Evolutionary conservation across 805 yeast species (phyloP).

Genomic region (Barnettozyma wickerhamii): DNA sequence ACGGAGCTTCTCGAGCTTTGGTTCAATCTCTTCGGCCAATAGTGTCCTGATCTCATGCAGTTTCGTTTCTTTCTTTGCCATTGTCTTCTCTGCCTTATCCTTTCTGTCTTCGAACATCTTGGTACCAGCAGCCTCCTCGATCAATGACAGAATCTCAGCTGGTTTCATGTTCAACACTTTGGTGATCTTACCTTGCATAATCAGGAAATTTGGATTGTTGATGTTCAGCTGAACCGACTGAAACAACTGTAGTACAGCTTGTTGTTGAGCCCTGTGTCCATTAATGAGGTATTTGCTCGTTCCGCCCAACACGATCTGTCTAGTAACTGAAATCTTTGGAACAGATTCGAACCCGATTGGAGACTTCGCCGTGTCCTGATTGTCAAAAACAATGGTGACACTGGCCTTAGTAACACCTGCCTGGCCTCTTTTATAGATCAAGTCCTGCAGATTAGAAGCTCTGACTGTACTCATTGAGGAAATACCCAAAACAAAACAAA

Average conservation of each 20-base stretch:
- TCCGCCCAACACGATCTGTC: constrained; percentile 90
- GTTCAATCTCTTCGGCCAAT: constrained; percentile 85
- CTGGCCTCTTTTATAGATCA: constrained; percentile 95
- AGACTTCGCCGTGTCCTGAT: constrained; percentile 64
- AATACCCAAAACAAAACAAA: constrained; percentile 96
- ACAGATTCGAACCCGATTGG: constrained; percentile 86
- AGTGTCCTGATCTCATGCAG: constrained; percentile 70
- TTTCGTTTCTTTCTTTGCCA: constrained; percentile 86
- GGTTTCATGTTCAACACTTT: constrained; percentile 97
- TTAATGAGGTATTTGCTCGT: constrained; percentile 88
- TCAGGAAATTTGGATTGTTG: constrained; percentile 93
- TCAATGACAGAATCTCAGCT: constrained; percentile 77
- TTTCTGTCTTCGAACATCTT: constrained; percentile 91
- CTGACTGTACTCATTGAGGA: constrained; percentile 93
- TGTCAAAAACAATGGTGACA: constrained; percentile 94
- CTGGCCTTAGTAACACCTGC: constrained; percentile 97
- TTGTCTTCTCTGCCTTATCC: constrained; percentile 86
- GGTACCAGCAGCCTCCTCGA: constrained; percentile 98
- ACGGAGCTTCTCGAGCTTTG: constrained; percentile 77
- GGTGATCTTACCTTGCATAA: constrained; percentile 98
- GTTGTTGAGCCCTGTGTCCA: constrained; percentile 96
- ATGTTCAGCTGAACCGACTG: constrained; percentile 94
- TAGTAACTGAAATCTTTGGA: constrained; percentile 79
- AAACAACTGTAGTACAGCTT: constrained; percentile 81
- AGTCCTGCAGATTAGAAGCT: constrained; percentile 88